Evolutionary conservation across 2,329 filamentous ascomycete species (phyloP).

Genomic region (Aspergillus sp.): DNA sequence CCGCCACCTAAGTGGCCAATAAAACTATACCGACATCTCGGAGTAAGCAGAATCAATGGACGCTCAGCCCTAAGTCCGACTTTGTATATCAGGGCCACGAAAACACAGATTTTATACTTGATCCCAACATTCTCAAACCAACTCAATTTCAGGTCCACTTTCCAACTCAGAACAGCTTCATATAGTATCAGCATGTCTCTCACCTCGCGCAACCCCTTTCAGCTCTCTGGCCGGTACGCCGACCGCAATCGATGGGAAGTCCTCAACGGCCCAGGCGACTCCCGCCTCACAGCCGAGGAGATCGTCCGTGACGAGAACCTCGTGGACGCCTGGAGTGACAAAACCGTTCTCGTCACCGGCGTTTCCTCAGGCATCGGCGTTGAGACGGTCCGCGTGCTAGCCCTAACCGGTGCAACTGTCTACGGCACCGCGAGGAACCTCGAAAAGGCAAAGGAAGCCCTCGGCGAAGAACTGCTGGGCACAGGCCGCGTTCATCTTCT

Average conservation of each 20-base stretch:
- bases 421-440: slow-evolving; percentile 43
- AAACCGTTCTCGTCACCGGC: slow-evolving; percentile 21
- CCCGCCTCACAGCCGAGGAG: slow-evolving; percentile 44
- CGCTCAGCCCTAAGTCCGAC: background rate
- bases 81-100: background rate
- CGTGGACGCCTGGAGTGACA: slow-evolving; percentile 21
- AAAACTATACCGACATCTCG: background rate
- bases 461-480: slow-evolving; percentile 28
- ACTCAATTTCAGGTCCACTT: background rate
- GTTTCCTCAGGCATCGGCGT: slow-evolving; percentile 46
- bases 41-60: background rate
- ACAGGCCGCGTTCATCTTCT: slow-evolving; percentile 25
- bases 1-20: background rate
- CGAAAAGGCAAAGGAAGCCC: slow-evolving; percentile 36
- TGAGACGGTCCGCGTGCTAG: slow-evolving; percentile 51
- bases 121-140: too few species aligned
- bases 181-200: background rate
- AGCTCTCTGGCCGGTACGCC: background rate
- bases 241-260: background rate
- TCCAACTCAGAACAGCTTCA: background rate
- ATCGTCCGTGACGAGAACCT: slow-evolving; percentile 28
- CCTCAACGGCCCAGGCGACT: slow-evolving; percentile 26
- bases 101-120: too few species aligned
- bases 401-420: slow-evolving; percentile 39
- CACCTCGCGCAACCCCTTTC: background rate